Conservation (phyloP, 495 filamentous ascomycete species). For the Penicillium robsamsonii region DNA sequence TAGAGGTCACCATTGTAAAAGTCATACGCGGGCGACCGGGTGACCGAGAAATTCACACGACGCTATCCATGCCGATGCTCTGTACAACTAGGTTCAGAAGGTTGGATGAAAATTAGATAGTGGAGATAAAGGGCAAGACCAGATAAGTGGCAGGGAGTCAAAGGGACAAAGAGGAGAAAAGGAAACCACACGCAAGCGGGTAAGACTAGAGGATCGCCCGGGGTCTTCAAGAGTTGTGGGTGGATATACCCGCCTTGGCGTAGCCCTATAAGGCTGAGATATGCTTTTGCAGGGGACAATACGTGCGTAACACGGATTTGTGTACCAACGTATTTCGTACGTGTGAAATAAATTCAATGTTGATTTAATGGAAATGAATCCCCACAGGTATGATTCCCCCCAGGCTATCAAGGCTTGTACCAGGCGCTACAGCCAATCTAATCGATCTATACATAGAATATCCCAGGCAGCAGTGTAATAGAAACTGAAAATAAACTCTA, state of each 20-base stretch:
- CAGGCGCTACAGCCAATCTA: not conserved
- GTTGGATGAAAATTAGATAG: not conserved
- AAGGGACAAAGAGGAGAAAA: slow-evolving; percentile 3
- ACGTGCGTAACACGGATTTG: not conserved
- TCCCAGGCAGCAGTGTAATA: not conserved
- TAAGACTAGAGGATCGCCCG: not conserved
- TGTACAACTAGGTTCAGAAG: slow-evolving; percentile 1
- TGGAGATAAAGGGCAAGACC: not conserved
- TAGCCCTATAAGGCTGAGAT: slow-evolving; percentile 29
- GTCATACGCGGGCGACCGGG: not conserved
- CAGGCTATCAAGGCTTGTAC: not conserved
- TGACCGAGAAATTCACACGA: slow-evolving; percentile 14
- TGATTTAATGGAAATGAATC: not conserved
- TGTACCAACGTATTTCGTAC: not conserved
- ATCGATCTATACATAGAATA: not conserved
- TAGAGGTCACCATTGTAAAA: slow-evolving; percentile 16
- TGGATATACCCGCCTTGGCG: slow-evolving; percentile 16
- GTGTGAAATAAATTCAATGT: not conserved
- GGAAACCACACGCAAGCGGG: slow-evolving; percentile 4
- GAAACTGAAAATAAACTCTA: slow-evolving; percentile 2
- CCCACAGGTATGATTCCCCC: not conserved
- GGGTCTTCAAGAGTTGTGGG: not conserved
- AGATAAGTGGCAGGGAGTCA: slow-evolving; percentile 1
- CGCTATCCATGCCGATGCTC: not conserved
- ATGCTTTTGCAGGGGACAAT: not conserved